Conservation (phyloP, 1,139 yeast species). For the Yamadazyma oceani region DNA sequence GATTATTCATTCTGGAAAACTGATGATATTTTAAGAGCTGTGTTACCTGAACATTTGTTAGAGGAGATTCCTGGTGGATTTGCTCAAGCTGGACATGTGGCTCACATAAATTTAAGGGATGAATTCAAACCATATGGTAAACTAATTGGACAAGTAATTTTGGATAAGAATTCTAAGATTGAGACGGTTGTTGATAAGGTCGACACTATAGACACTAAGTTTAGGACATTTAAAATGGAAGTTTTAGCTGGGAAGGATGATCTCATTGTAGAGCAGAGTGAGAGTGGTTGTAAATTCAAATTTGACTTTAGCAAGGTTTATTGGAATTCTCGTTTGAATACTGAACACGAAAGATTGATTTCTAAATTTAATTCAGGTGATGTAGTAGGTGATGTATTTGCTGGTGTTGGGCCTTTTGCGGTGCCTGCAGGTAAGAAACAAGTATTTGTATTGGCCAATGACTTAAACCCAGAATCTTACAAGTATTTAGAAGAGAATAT, state of each 20-base stretch:
- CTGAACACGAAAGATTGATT: constrained; percentile 88
- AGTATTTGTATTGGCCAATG: constrained; percentile 85
- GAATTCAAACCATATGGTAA: constrained; percentile 82
- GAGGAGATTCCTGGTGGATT: constrained; percentile 87
- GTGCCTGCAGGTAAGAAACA: constrained; percentile 90
- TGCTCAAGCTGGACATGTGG: constrained; percentile 93
- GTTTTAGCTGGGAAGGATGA: constrained; percentile 81
- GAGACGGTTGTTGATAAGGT: constrained; percentile 94
- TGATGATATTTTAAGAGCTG: constrained; percentile 77
- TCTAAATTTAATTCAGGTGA: constrained; percentile 58
- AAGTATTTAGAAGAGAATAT: constrained; percentile 69
- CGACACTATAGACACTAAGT: constrained; percentile 81
- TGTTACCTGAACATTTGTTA: constrained; percentile 68
- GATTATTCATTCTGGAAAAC: constrained; percentile 83
- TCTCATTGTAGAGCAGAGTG: constrained; percentile 81
- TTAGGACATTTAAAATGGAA: constrained; percentile 92
- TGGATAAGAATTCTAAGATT: constrained; percentile 80
- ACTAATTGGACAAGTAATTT: constrained; percentile 84
- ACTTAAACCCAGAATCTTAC: constrained; percentile 85
- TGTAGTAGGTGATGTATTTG: constrained; percentile 92
- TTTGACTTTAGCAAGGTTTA: constrained; percentile 93
- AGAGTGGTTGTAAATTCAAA: constrained; percentile 79
- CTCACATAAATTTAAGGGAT: constrained; percentile 83
- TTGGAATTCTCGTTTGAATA: constrained; percentile 94
- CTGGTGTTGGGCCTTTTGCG: constrained; percentile 98